phyloP scores from a whole-genome alignment of 1,284 basidiomycete genomes.

The Athelia psychrophila region DNA sequence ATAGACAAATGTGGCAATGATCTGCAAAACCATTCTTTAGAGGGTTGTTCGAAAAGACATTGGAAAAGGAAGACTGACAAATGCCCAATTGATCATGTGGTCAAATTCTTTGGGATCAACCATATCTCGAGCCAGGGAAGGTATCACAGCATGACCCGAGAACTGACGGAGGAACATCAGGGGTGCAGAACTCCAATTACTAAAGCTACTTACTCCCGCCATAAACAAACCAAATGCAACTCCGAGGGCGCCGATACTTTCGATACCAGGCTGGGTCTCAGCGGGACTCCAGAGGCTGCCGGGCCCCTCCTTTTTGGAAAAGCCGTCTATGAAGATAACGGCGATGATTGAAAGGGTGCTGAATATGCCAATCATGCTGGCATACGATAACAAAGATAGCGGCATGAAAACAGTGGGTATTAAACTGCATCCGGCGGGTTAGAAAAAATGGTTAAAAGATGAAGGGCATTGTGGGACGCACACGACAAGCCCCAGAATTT shows the following conservation, averaged over 20 bases:
- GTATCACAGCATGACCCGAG: slow-evolving; percentile 91
- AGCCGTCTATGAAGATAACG: slow-evolving; percentile 85
- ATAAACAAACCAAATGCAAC: slow-evolving; percentile 88
- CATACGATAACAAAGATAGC: slow-evolving; percentile 79
- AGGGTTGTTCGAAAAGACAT: slow-evolving; percentile 3
- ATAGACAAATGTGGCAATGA: slow-evolving; percentile 80
- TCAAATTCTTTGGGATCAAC: slow-evolving; percentile 78
- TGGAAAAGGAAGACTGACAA: slow-evolving; percentile 40
- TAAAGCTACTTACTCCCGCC: slow-evolving; percentile 70
- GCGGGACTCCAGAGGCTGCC: slow-evolving; percentile 82
- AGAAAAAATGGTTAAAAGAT: not conserved
- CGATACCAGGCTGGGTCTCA: slow-evolving; percentile 63
- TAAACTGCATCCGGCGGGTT: slow-evolving; percentile 41
- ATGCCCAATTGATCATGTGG: slow-evolving; percentile 84
- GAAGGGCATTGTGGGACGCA: slow-evolving; percentile 31
- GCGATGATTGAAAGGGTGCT: slow-evolving; percentile 77
- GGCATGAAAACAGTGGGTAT: slow-evolving; percentile 85
- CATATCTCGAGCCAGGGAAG: slow-evolving; percentile 91
- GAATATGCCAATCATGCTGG: slow-evolving; percentile 81
- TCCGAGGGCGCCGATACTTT: slow-evolving; percentile 60
- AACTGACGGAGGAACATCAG: slow-evolving; percentile 47
- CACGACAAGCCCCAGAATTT: slow-evolving; percentile 72
- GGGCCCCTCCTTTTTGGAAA: slow-evolving; percentile 75
- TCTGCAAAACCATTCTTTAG: slow-evolving; percentile 37
- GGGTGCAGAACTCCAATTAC: not conserved